Evolutionary conservation across 768 basidiomycete species (phyloP).

Genomic region (Neoboletus brunneissimus): DNA sequence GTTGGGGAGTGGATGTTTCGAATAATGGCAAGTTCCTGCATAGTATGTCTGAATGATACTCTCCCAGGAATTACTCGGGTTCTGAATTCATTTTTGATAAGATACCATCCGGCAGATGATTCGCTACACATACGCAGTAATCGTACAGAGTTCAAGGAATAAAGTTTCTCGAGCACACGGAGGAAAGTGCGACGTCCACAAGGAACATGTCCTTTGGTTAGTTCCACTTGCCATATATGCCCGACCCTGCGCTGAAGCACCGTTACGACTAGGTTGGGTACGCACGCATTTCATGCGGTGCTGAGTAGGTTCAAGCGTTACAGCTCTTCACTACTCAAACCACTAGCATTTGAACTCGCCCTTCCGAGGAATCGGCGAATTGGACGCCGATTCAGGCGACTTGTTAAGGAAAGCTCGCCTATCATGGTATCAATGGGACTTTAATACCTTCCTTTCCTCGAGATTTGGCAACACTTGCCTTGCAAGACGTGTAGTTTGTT

Average conservation of each 20-base stretch:
- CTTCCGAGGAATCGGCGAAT: conserved; percentile 44
- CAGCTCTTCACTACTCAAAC: conserved; percentile 41
- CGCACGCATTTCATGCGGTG: conserved; percentile 72
- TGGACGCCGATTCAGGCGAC: conserved; percentile 41
- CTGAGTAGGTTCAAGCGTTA: conserved; percentile 54
- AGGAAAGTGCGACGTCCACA: conserved; percentile 46
- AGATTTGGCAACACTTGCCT: background rate
- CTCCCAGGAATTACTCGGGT: background rate
- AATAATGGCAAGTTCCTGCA: conserved; percentile 51
- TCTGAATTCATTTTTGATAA: conserved; percentile 27
- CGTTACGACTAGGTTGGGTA: conserved; percentile 60
- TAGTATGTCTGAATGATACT: conserved; percentile 38
- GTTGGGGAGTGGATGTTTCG: conserved; percentile 48
- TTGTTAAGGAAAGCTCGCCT: conserved; percentile 38
- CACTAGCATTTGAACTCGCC: conserved; percentile 50
- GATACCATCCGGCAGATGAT: conserved; percentile 64
- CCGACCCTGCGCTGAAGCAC: conserved; percentile 4
- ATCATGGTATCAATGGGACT: conserved; percentile 24
- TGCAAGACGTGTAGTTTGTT: background rate
- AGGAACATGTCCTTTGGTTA: conserved; percentile 60
- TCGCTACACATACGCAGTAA: conserved; percentile 50
- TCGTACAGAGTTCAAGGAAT: conserved; percentile 44
- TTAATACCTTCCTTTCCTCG: conserved; percentile 1
- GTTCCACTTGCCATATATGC: conserved; percentile 13
- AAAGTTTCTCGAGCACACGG: conserved; percentile 38